Conservation (phyloP, 352 stramenopile species). For the Albugo candida region DNA sequence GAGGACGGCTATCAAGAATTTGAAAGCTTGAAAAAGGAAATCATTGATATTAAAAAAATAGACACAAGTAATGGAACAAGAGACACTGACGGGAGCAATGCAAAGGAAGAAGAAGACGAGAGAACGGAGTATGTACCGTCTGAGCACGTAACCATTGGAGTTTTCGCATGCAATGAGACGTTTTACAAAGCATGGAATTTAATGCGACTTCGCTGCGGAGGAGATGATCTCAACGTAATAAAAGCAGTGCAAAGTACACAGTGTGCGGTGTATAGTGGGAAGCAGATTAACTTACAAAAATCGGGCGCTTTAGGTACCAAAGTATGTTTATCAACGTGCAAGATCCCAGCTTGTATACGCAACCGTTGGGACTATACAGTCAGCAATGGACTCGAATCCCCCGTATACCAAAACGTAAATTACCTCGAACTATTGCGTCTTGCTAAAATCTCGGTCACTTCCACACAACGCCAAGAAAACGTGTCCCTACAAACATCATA, state of each 20-base stretch:
- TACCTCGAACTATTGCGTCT: slow-evolving; percentile 38
- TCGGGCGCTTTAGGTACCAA: slow-evolving; percentile 24
- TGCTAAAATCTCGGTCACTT: slow-evolving; percentile 11
- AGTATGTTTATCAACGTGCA: slow-evolving; percentile 61
- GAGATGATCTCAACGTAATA: slow-evolving; percentile 21
- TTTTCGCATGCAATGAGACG: slow-evolving; percentile 47
- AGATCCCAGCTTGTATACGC: slow-evolving; percentile 47
- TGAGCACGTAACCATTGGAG: slow-evolving; percentile 5
- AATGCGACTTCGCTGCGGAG: slow-evolving; percentile 44
- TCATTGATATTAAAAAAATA: too few relatives aligned
- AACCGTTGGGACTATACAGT: slow-evolving; percentile 50
- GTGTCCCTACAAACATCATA: slow-evolving; percentile 22
- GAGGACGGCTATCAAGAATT: too few relatives aligned
- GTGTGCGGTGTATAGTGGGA: slow-evolving; percentile 63
- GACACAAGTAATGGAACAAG: too few relatives aligned
- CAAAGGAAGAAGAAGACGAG: too few relatives aligned
- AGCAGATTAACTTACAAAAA: slow-evolving; percentile 5
- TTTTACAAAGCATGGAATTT: slow-evolving; percentile 63
- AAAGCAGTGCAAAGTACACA: slow-evolving; percentile 27
- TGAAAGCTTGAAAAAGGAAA: too few relatives aligned
- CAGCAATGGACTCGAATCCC: slow-evolving; percentile 36
- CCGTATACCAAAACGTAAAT: slow-evolving; percentile 47
- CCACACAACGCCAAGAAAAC: slow-evolving; percentile 15
- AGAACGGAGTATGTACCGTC: too few relatives aligned
- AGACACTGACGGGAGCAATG: too few relatives aligned